A percentile compares a stretch with the other conserved stretches of the same genome.
Conservation (phyloP, 495 filamentous ascomycete species). For the Thozetella sp. region DNA sequence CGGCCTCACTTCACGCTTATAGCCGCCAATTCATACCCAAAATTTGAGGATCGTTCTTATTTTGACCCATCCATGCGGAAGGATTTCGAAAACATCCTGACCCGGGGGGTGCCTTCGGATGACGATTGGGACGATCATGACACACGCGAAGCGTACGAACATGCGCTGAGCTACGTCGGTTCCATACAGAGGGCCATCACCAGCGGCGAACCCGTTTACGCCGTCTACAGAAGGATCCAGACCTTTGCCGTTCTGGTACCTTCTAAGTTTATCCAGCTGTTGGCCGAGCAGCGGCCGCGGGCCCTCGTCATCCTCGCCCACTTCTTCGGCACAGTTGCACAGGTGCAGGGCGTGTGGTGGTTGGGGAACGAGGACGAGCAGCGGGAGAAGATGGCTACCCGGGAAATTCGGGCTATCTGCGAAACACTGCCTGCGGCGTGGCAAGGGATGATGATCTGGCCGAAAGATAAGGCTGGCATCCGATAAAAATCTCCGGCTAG, state of each 20-base stretch:
- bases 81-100: slow-evolving; percentile 22
- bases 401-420: slow-evolving; percentile 38
- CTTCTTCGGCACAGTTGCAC: slow-evolving; percentile 34
- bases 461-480: slow-evolving; percentile 19
- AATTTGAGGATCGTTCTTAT: slow-evolving; percentile 15
- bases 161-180: slow-evolving; percentile 32
- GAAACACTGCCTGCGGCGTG: slow-evolving; percentile 32
- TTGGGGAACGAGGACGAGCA: slow-evolving; percentile 14
- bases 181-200: slow-evolving; percentile 26
- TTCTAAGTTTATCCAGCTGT: slow-evolving; percentile 28
- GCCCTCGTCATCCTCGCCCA: slow-evolving; percentile 40
- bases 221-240: slow-evolving; percentile 29
- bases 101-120: slow-evolving; percentile 5
- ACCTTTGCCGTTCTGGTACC: slow-evolving; percentile 37
- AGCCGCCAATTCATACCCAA: slow-evolving; percentile 10
- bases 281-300: slow-evolving; percentile 31
- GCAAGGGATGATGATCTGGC: slow-evolving; percentile 39
- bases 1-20: slow-evolving; percentile 12
- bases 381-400: slow-evolving; percentile 17
- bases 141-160: slow-evolving; percentile 30
- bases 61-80: slow-evolving; percentile 17
- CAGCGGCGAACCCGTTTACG: slow-evolving; percentile 14
- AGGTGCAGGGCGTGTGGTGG: slow-evolving; percentile 39
- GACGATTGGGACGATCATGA: slow-evolving; percentile 29
- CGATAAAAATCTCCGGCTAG: too few relatives aligned